Evolutionary conservation across 208 protist species (phyloP).

Genomic region (Leishmania mexicana): DNA sequence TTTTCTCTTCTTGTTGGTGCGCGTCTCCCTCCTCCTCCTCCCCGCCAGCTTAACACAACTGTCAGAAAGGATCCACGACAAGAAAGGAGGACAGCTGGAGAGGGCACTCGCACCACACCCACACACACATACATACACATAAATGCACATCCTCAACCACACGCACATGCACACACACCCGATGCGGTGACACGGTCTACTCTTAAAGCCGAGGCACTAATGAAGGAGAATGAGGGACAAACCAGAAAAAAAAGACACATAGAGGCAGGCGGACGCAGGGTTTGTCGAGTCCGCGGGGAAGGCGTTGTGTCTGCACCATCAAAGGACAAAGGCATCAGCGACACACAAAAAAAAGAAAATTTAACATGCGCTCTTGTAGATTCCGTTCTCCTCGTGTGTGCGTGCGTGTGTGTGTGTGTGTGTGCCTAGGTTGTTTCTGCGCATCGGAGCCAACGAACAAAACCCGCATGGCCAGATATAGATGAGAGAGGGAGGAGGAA

Average conservation of each 20-base stretch:
- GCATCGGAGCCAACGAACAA: not conserved
- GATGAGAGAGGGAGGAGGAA: too few relatives aligned
- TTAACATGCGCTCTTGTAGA: not conserved
- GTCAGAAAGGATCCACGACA: not conserved
- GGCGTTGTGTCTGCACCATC: too few relatives aligned
- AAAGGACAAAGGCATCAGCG: not conserved
- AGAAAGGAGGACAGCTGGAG: not conserved
- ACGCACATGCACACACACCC: not conserved
- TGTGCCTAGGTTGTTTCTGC: not conserved
- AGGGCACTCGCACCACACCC: not conserved
- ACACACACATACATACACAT: not conserved
- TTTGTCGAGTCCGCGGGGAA: too few relatives aligned
- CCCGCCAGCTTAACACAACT: not conserved
- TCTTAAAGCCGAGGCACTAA: constrained; percentile 11
- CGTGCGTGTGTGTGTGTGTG: not conserved
- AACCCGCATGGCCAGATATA: not conserved
- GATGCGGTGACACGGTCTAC: not conserved
- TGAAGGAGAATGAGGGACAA: not conserved
- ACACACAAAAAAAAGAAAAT: not conserved
- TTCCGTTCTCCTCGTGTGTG: not conserved
- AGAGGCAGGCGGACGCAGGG: too few relatives aligned
- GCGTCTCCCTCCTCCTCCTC: not conserved
- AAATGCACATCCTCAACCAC: not conserved
- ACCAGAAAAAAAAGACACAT: too few relatives aligned
- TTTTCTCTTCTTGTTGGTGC: not conserved